Conservation (phyloP, 176 grass and related monocot species). For the Cenchrus purpureus region DNA sequence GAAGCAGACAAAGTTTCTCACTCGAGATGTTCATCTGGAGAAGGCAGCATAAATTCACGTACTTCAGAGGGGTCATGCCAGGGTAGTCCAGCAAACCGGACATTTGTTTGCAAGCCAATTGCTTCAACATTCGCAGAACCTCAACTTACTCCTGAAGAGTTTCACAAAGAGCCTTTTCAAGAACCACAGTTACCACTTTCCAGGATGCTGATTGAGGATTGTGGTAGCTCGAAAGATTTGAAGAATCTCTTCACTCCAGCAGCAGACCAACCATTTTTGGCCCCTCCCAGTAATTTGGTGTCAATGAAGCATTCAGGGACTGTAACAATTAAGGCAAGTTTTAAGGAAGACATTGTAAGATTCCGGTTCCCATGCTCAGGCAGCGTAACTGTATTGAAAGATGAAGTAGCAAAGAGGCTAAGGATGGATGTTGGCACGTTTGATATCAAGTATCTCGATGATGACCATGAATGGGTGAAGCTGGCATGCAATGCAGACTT, state of each 20-base stretch:
- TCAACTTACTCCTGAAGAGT: constrained; percentile 42
- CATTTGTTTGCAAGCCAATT: constrained; percentile 56
- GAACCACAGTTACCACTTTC: constrained; percentile 53
- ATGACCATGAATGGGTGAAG: constrained; percentile 96
- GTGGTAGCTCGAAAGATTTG: constrained; percentile 84
- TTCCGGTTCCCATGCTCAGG: constrained; percentile 67
- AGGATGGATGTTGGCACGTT: constrained; percentile 83
- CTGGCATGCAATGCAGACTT: constrained; percentile 79
- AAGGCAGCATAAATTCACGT: constrained; percentile 74
- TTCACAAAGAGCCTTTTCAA: constrained; percentile 54
- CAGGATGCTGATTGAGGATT: constrained; percentile 71
- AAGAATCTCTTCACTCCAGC: constrained; percentile 70
- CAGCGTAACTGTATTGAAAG: constrained; percentile 57
- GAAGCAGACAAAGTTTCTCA: constrained; percentile 62
- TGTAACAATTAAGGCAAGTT: constrained; percentile 86
- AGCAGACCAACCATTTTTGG: constrained; percentile 41
- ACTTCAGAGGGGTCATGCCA: constrained; percentile 85
- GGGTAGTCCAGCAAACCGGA: constrained; percentile 58
- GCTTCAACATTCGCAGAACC: constrained; percentile 50
- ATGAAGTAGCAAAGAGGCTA: constrained; percentile 72
- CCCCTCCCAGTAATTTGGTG: constrained; percentile 43
- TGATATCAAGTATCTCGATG: constrained; percentile 90
- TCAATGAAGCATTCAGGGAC: constrained; percentile 53
- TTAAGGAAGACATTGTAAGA: constrained; percentile 88
- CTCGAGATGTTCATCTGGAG: constrained; percentile 76